phyloP scores from a whole-genome alignment of 2,329 filamentous ascomycete species.

The Diaporthe citrichinensis region DNA sequence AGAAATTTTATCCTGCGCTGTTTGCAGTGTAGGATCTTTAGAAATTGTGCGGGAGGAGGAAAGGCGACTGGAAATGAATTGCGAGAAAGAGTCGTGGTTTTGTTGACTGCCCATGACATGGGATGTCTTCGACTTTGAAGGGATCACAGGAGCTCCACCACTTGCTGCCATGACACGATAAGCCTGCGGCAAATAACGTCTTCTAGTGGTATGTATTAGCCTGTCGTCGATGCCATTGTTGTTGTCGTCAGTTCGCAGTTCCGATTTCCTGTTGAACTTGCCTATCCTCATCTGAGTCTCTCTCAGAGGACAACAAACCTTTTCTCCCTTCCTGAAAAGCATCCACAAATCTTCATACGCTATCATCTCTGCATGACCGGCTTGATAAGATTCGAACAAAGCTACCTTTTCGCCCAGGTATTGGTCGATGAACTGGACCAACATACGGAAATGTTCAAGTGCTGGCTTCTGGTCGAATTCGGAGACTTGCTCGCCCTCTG shows the following conservation, averaged over 20 bases:
- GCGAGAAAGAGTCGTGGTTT: background rate
- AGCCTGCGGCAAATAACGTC: background rate
- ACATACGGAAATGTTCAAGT: background rate
- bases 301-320: background rate
- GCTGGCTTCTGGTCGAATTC: background rate
- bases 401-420: background rate
- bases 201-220: background rate
- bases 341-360: background rate
- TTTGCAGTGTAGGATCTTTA: background rate
- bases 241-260: background rate
- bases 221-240: no score
- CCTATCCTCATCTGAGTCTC: background rate
- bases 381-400: background rate
- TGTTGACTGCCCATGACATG: background rate
- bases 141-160: background rate
- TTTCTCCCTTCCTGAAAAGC: background rate
- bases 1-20: background rate
- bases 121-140: rapidly evolving
- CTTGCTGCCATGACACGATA: background rate
- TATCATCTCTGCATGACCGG: background rate
- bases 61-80: no score
- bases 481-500: background rate
- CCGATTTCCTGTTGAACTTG: no score
- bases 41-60: no score
- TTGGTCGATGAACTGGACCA: background rate